phyloP scores from a whole-genome alignment of 2,329 filamentous ascomycete genomes.

The Incumbomyces lentus region DNA sequence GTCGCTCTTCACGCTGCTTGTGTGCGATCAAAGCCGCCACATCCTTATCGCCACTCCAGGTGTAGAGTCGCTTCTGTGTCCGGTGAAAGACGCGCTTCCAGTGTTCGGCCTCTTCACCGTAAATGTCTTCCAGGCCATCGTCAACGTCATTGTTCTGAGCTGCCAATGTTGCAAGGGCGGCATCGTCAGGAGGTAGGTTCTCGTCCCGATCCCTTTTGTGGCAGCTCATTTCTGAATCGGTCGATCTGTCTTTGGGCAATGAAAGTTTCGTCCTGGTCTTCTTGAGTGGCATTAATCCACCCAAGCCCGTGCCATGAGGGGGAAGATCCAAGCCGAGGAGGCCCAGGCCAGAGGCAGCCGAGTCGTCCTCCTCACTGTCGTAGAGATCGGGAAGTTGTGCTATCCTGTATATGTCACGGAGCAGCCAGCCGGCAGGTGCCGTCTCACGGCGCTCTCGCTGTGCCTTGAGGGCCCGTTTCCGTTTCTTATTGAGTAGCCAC shows the following conservation, averaged over 20 bases:
- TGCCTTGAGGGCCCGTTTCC: conserved; percentile 27
- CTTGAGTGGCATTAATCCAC: conserved; percentile 15
- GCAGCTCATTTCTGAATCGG: not conserved
- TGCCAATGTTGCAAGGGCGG: conserved; percentile 4
- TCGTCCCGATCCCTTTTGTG: not conserved
- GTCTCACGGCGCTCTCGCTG: conserved; percentile 29
- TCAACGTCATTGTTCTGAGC: conserved; percentile 24
- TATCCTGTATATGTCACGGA: conserved; percentile 32
- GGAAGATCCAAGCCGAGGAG: not conserved
- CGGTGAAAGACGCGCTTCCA: conserved; percentile 35
- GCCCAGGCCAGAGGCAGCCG: conserved; percentile 30
- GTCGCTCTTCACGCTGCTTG: conserved; percentile 8
- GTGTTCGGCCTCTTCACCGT: conserved; percentile 36
- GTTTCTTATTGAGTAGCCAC: conserved; percentile 36
- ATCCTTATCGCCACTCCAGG: conserved; percentile 36
- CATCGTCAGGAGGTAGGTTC: conserved; percentile 4
- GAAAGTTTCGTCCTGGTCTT: not conserved
- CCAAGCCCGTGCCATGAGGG: conserved; percentile 23
- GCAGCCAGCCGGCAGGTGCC: conserved; percentile 28
- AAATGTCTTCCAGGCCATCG: conserved; percentile 32
- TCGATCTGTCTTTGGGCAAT: not conserved
- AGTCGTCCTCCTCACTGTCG: conserved; percentile 34
- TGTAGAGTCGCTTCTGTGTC: conserved; percentile 32
- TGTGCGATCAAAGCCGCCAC: conserved; percentile 26
- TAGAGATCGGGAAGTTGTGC: conserved; percentile 34